A percentile compares a stretch with the other conserved stretches of the same genome.
Evolutionary conservation across 371 early-diverging fungal species (phyloP).

Genomic region (Mucor ambiguus): DNA sequence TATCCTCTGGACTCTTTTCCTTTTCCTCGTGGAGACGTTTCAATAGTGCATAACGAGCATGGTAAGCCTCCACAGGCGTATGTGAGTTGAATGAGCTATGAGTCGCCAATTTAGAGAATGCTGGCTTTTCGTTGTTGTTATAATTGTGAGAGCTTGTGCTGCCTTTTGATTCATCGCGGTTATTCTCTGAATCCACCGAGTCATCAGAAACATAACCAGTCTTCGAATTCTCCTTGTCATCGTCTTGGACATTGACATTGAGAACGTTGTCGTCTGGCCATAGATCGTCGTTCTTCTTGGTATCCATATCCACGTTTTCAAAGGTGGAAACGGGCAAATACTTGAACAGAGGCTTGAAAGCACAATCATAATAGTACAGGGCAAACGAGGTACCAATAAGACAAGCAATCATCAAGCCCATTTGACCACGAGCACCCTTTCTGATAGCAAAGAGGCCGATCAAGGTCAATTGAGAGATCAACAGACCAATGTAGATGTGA

Average conservation of each 20-base stretch:
- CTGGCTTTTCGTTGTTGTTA: background rate
- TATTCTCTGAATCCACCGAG: background rate
- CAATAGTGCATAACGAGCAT: conserved; percentile 13
- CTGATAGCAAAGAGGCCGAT: conserved; percentile 71
- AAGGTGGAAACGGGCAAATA: conserved; percentile 56
- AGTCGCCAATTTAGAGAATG: conserved; percentile 8
- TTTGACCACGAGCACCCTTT: conserved; percentile 44
- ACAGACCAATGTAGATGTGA: conserved; percentile 71
- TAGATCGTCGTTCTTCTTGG: conserved; percentile 8
- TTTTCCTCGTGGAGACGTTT: conserved; percentile 8
- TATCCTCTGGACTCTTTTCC: background rate
- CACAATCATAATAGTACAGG: conserved; percentile 59
- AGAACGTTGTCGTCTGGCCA: background rate
- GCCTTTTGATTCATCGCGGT: background rate
- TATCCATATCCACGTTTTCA: background rate
- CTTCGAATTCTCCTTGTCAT: background rate
- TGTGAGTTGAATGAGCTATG: conserved; percentile 6
- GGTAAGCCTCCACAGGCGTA: conserved; percentile 18
- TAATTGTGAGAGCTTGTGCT: background rate
- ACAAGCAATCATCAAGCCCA: conserved; percentile 56
- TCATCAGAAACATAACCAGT: conserved; percentile 7
- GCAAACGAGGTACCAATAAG: conserved; percentile 53
- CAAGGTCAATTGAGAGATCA: conserved; percentile 70
- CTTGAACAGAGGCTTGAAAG: conserved; percentile 68
- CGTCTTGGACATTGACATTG: background rate